phyloP scores from a whole-genome alignment of 1,284 basidiomycete species.

The Athelia sp. region DNA sequence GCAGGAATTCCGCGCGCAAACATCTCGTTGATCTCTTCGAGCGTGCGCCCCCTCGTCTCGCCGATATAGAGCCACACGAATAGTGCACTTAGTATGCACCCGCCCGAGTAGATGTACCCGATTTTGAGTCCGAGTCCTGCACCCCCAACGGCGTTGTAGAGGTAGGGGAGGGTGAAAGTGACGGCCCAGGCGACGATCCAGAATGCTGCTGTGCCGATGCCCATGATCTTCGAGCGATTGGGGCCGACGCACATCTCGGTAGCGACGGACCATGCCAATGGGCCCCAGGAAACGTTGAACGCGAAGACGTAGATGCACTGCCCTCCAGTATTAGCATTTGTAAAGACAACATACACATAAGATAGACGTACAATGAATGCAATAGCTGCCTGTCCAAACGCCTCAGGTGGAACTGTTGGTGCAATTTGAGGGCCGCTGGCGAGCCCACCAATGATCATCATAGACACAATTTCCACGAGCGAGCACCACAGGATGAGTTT shows the following conservation, averaged over 20 bases:
- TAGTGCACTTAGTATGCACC: background rate
- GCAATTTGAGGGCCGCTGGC: background rate
- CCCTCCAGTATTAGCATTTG: background rate
- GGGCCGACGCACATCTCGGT: slow-evolving; percentile 8
- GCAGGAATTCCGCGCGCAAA: background rate
- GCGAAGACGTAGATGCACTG: slow-evolving; percentile 7
- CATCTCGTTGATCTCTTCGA: background rate
- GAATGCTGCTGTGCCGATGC: slow-evolving; percentile 8
- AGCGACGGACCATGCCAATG: slow-evolving; percentile 9
- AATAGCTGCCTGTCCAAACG: background rate
- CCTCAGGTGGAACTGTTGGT: background rate
- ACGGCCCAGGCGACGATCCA: slow-evolving; percentile 9
- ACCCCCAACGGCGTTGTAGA: slow-evolving; percentile 6
- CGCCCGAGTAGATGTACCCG: background rate
- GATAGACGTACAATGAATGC: background rate
- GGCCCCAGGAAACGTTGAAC: slow-evolving; percentile 9
- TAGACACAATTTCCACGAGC: slow-evolving; percentile 2
- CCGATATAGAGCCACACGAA: slow-evolving; percentile 1
- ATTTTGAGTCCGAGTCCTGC: slow-evolving; percentile 3
- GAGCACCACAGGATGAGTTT: background rate
- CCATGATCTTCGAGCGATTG: slow-evolving; percentile 10
- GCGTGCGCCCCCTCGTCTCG: background rate
- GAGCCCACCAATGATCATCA: slow-evolving; percentile 2
- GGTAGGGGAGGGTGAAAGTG: slow-evolving; percentile 10
- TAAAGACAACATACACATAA: background rate